Conservation (phyloP, 257 asterid species). For the Primulina huaijiensis region DNA sequence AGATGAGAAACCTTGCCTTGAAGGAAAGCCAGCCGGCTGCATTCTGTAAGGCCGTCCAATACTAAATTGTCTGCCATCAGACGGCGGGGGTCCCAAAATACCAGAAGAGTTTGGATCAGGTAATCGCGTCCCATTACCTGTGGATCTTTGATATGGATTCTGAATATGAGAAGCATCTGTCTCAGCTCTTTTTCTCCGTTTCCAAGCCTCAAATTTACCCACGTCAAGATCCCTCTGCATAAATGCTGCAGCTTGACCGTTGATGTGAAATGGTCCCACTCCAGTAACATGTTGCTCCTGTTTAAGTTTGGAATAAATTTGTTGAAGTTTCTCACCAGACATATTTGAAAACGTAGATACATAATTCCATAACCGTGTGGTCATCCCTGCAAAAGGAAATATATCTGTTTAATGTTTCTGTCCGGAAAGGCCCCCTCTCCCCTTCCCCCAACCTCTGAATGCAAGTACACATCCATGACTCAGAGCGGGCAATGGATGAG, state of each 20-base stretch:
- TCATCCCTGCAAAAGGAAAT: constrained; percentile 63
- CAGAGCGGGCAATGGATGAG: constrained; percentile 3
- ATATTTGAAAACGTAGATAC: constrained; percentile 85
- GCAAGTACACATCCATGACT: constrained; percentile 17
- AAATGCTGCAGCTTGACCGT: constrained; percentile 47
- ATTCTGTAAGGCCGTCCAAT: constrained; percentile 75
- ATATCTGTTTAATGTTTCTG: constrained; percentile 15
- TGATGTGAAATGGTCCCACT: constrained; percentile 63
- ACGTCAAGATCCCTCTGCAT: constrained; percentile 71
- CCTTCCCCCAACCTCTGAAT: neutral
- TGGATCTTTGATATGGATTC: constrained; percentile 56
- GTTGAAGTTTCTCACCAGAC: constrained; percentile 89
- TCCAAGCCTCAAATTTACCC: constrained; percentile 95
- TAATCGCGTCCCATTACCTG: constrained; percentile 51
- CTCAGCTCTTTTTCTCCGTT: constrained; percentile 84
- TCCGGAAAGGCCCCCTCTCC: neutral
- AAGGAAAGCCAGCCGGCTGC: constrained; percentile 52
- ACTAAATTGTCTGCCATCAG: constrained; percentile 55
- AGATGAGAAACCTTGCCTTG: constrained; percentile 65
- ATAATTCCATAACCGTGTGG: constrained; percentile 86
- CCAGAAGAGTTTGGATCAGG: constrained; percentile 71
- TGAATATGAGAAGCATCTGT: constrained; percentile 59
- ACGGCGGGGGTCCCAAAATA: constrained; percentile 92
- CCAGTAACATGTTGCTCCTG: constrained; percentile 65
- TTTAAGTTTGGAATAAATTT: constrained; percentile 80